A percentile compares a stretch with the other conserved stretches of the same genome.
phyloP scores from a whole-genome alignment of 306 rosid species.

The Prosopis cineraria region DNA sequence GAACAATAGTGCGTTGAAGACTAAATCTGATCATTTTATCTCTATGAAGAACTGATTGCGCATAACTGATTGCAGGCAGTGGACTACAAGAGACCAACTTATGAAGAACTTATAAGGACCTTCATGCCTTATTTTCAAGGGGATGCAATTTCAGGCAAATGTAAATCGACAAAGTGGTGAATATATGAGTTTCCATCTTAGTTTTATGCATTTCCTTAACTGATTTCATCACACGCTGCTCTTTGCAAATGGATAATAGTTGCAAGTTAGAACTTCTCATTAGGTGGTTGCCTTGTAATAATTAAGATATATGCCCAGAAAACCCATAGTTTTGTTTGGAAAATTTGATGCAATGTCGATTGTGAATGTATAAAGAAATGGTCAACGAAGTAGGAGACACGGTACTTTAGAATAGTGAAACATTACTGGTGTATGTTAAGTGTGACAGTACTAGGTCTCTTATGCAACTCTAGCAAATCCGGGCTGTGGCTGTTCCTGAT shows the following conservation, averaged over 20 bases:
- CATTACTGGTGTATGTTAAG: not conserved
- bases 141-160: conserved; percentile 62
- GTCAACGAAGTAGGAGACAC: conserved; percentile 25
- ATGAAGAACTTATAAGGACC: conserved; percentile 81
- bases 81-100: conserved; percentile 96
- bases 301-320: conserved; percentile 43
- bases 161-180: conserved; percentile 97
- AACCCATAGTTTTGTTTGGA: conserved; percentile 29
- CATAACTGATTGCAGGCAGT: conserved; percentile 72
- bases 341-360: conserved; percentile 24
- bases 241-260: conserved; percentile 66
- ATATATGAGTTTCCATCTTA: conserved; percentile 37
- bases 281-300: conserved; percentile 57
- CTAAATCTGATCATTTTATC: not conserved
- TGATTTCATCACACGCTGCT: conserved; percentile 44
- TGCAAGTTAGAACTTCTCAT: conserved; percentile 38
- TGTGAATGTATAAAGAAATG: conserved; percentile 38
- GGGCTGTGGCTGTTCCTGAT: not conserved
- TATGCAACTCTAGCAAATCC: not conserved
- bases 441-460: not conserved
- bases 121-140: conserved; percentile 75
- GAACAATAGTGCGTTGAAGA: not conserved
- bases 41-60: conserved; percentile 13
- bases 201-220: conserved; percentile 43
- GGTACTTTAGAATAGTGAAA: conserved; percentile 12